These are phyloP conservation scores for Fusarium duplospermum DNA, from an alignment of 2,329 filamentous ascomycete genomes.

Conservation along the genomic window DNA sequence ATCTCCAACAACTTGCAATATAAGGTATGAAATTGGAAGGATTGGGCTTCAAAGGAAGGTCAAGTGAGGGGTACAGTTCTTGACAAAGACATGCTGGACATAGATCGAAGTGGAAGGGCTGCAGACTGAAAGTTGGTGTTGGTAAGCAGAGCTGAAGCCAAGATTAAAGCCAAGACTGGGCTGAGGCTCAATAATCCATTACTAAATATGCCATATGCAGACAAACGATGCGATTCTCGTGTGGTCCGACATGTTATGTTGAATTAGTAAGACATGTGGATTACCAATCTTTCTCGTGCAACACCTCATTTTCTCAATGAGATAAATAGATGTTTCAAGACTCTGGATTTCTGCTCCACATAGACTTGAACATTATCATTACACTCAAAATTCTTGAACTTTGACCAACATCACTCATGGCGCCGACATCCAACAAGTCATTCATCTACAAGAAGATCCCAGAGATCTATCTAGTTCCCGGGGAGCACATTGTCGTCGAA, in stretches of 20 bases:
- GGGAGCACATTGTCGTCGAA: background rate
- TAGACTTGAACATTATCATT: background rate
- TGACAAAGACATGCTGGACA: background rate
- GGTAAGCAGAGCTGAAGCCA: background rate
- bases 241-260: background rate
- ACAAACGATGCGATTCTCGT: background rate
- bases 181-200: background rate
- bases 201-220: background rate
- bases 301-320: background rate
- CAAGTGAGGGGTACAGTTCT: background rate
- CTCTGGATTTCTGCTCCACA: background rate
- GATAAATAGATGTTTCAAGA: background rate
- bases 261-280: background rate
- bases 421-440: background rate
- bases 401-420: background rate
- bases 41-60: background rate
- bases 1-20: background rate
- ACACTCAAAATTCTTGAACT: background rate
- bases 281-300: background rate
- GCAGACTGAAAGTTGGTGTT: background rate
- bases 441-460: slow-evolving; percentile 1
- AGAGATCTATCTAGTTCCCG: background rate
- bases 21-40: background rate
- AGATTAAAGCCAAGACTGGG: background rate
- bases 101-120: background rate